Conservation (phyloP, 1,284 basidiomycete genomes). For the Cutaneotrichosporon mucoides region DNA sequence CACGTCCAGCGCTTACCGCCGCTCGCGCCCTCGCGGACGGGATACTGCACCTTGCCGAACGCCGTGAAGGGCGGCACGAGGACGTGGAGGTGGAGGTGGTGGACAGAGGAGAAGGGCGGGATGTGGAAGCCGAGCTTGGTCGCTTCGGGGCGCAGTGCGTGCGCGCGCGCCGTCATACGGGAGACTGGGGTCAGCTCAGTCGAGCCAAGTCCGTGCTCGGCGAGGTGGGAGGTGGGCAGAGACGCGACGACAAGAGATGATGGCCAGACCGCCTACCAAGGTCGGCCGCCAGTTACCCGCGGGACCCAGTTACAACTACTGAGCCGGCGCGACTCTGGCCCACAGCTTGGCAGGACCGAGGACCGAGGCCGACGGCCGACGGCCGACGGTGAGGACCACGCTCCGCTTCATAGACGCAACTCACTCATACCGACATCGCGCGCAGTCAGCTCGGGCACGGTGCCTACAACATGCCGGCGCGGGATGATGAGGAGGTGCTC, state of each 20-base stretch:
- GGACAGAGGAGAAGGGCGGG: constrained; percentile 72
- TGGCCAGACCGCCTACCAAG: no score
- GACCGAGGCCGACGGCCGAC: no score
- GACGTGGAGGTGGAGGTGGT: constrained; percentile 75
- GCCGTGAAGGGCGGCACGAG: constrained; percentile 65
- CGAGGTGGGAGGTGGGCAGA: no score
- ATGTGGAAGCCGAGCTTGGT: constrained; percentile 72
- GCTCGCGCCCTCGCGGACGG: constrained; percentile 42
- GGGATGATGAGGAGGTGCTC: constrained; percentile 66
- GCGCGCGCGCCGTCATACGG: constrained; percentile 61
- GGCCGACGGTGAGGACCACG: no score
- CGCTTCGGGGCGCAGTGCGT: constrained; percentile 42
- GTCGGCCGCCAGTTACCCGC: no score
- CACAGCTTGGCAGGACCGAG: no score
- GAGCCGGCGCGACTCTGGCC: no score
- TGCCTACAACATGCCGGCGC: constrained; percentile 58
- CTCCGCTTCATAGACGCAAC: constrained; percentile 19
- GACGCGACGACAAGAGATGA: no score
- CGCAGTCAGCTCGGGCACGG: constrained; percentile 54
- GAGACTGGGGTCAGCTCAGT: constrained; percentile 51
- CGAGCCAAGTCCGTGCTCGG: no score
- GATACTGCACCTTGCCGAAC: constrained; percentile 58
- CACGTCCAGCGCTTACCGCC: constrained; percentile 66
- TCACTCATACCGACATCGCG: constrained; percentile 56
- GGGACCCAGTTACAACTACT: no score